Percentiles rank a stretch among this genome's conserved stretches.
These are phyloP conservation scores for Dryadomyces quercus-mongolicae DNA, from an alignment of 2,329 filamentous ascomycete genomes.

Conservation along the genomic window DNA sequence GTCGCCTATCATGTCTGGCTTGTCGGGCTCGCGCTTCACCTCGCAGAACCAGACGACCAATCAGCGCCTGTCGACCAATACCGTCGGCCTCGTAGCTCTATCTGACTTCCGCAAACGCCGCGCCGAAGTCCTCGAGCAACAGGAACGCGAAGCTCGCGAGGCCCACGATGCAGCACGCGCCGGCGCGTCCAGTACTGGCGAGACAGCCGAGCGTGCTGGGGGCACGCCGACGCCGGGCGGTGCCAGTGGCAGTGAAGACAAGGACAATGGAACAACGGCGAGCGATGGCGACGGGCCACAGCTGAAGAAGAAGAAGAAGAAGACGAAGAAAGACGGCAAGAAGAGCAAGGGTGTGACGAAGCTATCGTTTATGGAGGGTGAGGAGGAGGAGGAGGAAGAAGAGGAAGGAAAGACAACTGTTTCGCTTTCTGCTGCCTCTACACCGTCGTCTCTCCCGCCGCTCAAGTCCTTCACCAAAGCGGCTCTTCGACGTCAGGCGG, in stretches of 20 bases:
- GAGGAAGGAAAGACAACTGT: slow-evolving; percentile 23
- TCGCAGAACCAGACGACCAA: slow-evolving; percentile 65
- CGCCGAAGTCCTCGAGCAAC: slow-evolving; percentile 84
- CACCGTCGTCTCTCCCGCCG: slow-evolving; percentile 50
- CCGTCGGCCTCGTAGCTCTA: slow-evolving; percentile 81
- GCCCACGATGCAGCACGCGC: slow-evolving; percentile 17
- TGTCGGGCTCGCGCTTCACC: slow-evolving; percentile 50
- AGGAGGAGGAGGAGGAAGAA: slow-evolving; percentile 39
- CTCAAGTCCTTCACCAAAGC: slow-evolving; percentile 50
- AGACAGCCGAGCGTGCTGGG: not conserved
- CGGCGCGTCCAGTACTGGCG: not conserved
- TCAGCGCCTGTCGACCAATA: slow-evolving; percentile 72
- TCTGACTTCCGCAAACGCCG: slow-evolving; percentile 94
- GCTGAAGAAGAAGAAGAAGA: slow-evolving; percentile 25
- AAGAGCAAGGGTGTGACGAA: slow-evolving; percentile 27
- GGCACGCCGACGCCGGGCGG: slow-evolving; percentile 3
- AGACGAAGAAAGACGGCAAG: slow-evolving; percentile 27
- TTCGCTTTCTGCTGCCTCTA: slow-evolving; percentile 24
- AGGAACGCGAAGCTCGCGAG: slow-evolving; percentile 69
- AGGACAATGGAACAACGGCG: slow-evolving; percentile 21
- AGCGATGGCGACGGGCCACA: slow-evolving; percentile 17
- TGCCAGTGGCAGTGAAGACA: slow-evolving; percentile 21
- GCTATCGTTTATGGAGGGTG: slow-evolving; percentile 57
- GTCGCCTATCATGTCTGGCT: slow-evolving; percentile 25
- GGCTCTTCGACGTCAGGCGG: slow-evolving; percentile 62